Base-by-base conservation (phyloP, 148 eudicot genomes). In the Amaranthus palmeri region DNA sequence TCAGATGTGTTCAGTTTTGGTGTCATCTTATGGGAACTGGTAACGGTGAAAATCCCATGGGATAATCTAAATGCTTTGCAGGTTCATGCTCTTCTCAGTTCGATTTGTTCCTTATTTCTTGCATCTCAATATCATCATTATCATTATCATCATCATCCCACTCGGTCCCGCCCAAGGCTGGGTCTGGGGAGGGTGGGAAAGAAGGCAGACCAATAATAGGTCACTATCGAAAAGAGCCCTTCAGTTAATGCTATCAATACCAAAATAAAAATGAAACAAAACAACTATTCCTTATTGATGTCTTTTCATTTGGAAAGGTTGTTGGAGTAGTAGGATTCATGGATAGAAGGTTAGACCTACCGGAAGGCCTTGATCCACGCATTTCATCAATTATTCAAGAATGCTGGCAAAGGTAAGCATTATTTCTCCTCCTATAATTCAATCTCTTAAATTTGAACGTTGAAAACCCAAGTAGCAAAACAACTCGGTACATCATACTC, bases 1-100 rank as follows among this genome's bases (percentile, higher is more conserved):
- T 92, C 96, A 11, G 97, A 92, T 85, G 91, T 92, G 62, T 92
- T 82, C 76, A 92, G 97, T 68, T 92, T 88, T 57, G 97, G 93
- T 53, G 96, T 92, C 53, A 83, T 92, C 67, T 56, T 92, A 51
- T 92, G 97, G 97, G 96, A 92, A 78, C 74, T 92, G 64, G 77
- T 92, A 85, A 92, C 97, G 3, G 82, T 81, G 67, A 79, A 83
- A 9, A 80, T 90, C 49, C 97, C 97, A 8, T 92, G 96, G 97
- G 76, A 65, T 69, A 72, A 76, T 77, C 86, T 92, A 61, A 92
- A 92, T 79, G 64, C 88, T 18, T 72, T 90, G 74, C 97, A 92
- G 91, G 97, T 92, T 8, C 18, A 49, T 71, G 36, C 56, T 66
- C 65, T 60, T 15, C 53, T 50, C 55, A 71, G 1, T 25, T 25